These are phyloP conservation scores for Pinus albicaulis DNA, from an alignment of 75 land plant genomes.

Conservation along the genomic window DNA sequence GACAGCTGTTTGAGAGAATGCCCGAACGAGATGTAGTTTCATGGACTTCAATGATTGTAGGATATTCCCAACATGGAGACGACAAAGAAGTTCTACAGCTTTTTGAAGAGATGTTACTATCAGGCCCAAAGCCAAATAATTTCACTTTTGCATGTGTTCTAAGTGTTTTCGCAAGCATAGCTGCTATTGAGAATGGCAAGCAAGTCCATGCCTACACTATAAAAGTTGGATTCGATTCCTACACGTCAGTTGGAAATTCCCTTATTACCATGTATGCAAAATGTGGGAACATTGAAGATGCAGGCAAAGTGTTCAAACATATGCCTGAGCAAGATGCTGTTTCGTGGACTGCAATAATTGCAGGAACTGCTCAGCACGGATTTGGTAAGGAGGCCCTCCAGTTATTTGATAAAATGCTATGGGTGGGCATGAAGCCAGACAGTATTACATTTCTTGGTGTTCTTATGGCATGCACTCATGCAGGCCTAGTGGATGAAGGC, in stretches of 20 bases:
- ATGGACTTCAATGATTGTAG: conserved; percentile 55
- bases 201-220: neutral
- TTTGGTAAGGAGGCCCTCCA: conserved; percentile 24
- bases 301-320: conserved; percentile 33
- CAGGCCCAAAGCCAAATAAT: conserved; percentile 37
- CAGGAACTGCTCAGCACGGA: conserved; percentile 46
- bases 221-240: neutral
- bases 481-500: conserved; percentile 48
- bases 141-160: conserved; percentile 53
- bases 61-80: conserved; percentile 35
- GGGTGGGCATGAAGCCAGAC: conserved; percentile 37
- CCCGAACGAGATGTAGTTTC: conserved; percentile 39
- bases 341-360: conserved; percentile 57
- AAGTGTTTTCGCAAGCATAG: conserved; percentile 34
- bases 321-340: conserved; percentile 19
- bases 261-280: conserved; percentile 25
- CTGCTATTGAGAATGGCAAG: conserved; percentile 36
- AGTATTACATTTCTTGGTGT: conserved; percentile 47
- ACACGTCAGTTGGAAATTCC: conserved; percentile 17
- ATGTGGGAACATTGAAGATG: conserved; percentile 23
- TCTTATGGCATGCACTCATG: conserved; percentile 43
- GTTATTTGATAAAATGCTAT: conserved; percentile 30
- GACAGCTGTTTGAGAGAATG: conserved; percentile 31
- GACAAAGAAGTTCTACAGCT: conserved; percentile 32
- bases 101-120: conserved; percentile 35